These are phyloP conservation scores for Candida vaughaniae DNA, from an alignment of 805 yeast genomes.

Conservation along the genomic window DNA sequence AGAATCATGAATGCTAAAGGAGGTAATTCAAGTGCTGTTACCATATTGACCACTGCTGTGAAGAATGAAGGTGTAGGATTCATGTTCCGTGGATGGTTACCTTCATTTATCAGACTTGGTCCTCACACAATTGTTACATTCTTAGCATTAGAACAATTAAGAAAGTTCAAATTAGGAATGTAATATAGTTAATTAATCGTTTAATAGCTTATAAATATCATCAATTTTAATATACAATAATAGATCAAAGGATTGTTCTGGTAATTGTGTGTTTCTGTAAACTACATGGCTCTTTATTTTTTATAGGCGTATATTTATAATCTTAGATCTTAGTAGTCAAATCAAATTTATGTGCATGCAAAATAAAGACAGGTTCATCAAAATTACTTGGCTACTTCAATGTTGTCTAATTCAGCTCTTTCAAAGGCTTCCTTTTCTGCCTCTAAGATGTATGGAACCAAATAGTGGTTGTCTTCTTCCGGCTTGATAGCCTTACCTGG, in stretches of 20 bases:
- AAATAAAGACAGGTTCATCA: neutral
- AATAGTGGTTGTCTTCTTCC: constrained; percentile 78
- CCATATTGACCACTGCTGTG: constrained; percentile 54
- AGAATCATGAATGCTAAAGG: constrained; percentile 74
- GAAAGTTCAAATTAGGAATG: constrained; percentile 53
- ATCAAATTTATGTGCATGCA: constrained; percentile 1
- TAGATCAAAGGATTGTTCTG: neutral
- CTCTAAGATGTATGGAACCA: constrained; percentile 87
- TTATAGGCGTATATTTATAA: neutral
- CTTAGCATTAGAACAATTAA: constrained; percentile 64
- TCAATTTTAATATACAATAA: constrained; percentile 3
- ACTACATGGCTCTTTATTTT: neutral
- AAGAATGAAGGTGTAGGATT: constrained; percentile 71
- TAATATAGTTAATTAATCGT: too few relatives aligned
- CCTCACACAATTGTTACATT: constrained; percentile 76
- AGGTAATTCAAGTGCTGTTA: constrained; percentile 44
- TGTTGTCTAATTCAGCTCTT: constrained; percentile 84
- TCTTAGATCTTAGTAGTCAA: too few relatives aligned
- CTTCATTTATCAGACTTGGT: constrained; percentile 81
- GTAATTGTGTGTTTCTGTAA: too few relatives aligned
- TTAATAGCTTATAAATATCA: too few relatives aligned
- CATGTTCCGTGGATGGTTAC: constrained; percentile 90
- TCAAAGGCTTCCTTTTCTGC: constrained; percentile 91
- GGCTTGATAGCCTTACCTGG: constrained; percentile 72
- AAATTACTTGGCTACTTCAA: constrained; percentile 33